Evolutionary conservation across 169 alveolate species (phyloP).

Genomic region (Eimeria brunetti): DNA sequence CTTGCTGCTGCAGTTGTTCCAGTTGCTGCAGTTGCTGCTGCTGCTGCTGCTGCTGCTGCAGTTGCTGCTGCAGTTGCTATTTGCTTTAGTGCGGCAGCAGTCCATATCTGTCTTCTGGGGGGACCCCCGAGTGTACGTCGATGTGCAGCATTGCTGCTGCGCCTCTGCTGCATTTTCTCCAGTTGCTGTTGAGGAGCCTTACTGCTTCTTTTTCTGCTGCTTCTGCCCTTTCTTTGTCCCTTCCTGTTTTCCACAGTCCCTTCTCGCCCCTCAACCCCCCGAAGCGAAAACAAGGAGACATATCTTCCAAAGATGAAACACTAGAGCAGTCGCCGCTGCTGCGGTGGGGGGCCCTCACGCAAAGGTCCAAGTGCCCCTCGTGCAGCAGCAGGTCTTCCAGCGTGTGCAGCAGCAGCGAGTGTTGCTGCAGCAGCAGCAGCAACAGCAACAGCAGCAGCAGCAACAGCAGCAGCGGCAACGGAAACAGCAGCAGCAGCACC

Average conservation of each 20-base stretch:
- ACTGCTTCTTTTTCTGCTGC: not conserved
- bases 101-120: not conserved
- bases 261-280: not conserved
- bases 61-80: not conserved
- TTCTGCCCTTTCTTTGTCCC: not conserved
- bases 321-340: not conserved
- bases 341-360: conserved; percentile 25
- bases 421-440: conserved; percentile 51
- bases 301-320: not conserved
- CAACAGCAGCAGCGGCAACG: not conserved
- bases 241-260: not conserved
- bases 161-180: conserved; percentile 34
- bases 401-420: conserved; percentile 45
- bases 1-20: too few species aligned
- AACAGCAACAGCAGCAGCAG: not conserved
- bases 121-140: not conserved
- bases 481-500: too few species aligned
- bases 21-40: not conserved
- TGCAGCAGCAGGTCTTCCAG: conserved; percentile 38
- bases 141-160: conserved; percentile 17
- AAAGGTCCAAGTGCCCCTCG: conserved; percentile 19
- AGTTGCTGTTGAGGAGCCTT: conserved; percentile 17
- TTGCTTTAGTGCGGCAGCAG: not conserved
- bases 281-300: not conserved
- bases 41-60: not conserved